phyloP scores from a whole-genome alignment of 2,329 filamentous ascomycete species.

The Hypoxylon sp. region DNA sequence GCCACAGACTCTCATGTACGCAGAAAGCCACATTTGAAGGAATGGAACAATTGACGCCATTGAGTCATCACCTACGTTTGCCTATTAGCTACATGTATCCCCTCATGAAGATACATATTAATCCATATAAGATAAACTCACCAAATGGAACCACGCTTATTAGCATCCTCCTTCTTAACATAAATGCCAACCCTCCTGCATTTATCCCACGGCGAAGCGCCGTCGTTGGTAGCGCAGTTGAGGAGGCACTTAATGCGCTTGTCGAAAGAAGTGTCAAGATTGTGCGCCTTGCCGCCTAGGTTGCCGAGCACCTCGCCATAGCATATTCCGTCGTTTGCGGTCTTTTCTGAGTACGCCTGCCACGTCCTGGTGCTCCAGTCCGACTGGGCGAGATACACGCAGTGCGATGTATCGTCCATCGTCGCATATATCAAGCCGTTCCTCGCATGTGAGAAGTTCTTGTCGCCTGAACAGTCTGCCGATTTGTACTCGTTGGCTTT shows the following conservation, averaged over 20 bases:
- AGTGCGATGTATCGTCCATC: not conserved
- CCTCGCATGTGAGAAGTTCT: not conserved
- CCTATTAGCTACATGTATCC: not conserved
- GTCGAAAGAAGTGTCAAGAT: not conserved
- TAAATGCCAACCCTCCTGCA: not conserved
- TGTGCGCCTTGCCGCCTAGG: not conserved
- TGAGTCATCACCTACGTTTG: not conserved
- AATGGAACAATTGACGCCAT: not conserved
- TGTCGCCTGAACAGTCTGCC: not conserved
- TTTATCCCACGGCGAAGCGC: not conserved
- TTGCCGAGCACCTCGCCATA: not conserved
- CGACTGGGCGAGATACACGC: not conserved
- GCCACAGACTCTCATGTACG: not conserved
- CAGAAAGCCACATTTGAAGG: not conserved
- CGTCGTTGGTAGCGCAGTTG: not conserved
- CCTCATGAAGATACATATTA: not conserved
- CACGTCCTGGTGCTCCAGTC: not conserved
- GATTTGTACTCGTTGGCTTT: not conserved
- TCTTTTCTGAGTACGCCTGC: not conserved
- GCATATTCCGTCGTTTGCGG: not conserved
- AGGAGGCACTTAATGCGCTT: not conserved
- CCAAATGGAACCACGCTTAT: not conserved
- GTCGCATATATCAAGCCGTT: not conserved
- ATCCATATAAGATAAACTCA: not conserved
- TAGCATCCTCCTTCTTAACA: not conserved